Conservation (phyloP, 1,284 basidiomycete species). For the Ustilago trichophora region DNA sequence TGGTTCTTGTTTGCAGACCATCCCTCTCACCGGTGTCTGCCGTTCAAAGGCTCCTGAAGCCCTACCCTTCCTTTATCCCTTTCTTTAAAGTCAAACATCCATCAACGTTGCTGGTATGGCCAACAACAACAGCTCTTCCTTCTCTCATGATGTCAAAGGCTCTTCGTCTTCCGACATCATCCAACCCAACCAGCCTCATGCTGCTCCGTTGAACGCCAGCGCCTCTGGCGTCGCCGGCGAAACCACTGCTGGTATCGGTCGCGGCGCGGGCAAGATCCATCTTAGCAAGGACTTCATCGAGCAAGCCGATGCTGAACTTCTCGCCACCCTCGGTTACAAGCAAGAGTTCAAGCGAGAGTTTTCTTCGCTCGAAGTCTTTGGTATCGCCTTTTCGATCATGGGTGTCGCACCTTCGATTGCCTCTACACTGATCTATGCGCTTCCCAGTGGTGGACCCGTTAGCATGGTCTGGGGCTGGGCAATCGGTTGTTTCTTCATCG, state of each 20-base stretch:
- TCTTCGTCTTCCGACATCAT: conserved; percentile 14
- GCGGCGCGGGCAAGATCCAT: conserved; percentile 26
- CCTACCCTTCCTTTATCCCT: neutral
- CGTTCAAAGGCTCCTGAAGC: conserved; percentile 28
- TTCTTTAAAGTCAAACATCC: neutral
- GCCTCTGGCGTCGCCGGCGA: neutral
- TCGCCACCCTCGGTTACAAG: conserved; percentile 77
- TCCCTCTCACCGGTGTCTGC: conserved; percentile 31
- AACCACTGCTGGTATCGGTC: neutral
- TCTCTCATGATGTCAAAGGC: conserved; percentile 23
- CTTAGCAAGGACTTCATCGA: conserved; percentile 41
- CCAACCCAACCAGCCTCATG: neutral
- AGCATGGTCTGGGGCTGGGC: conserved; percentile 82
- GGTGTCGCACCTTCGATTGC: conserved; percentile 60
- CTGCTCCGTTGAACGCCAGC: conserved; percentile 1
- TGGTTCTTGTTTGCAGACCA: conserved; percentile 26
- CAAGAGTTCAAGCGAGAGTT: conserved; percentile 80
- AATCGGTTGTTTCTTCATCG: conserved; percentile 77
- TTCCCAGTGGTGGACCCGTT: conserved; percentile 77
- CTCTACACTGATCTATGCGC: conserved; percentile 74
- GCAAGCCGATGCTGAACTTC: conserved; percentile 64
- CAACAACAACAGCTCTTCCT: conserved; percentile 15
- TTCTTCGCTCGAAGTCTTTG: conserved; percentile 71
- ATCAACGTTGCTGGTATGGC: conserved; percentile 7
- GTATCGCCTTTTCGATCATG: conserved; percentile 68